Evolutionary conservation across 2,329 filamentous ascomycete genomes (phyloP), one percentile per base, ranked within the genome.

Genomic region (Seiridium unicorne): DNA sequence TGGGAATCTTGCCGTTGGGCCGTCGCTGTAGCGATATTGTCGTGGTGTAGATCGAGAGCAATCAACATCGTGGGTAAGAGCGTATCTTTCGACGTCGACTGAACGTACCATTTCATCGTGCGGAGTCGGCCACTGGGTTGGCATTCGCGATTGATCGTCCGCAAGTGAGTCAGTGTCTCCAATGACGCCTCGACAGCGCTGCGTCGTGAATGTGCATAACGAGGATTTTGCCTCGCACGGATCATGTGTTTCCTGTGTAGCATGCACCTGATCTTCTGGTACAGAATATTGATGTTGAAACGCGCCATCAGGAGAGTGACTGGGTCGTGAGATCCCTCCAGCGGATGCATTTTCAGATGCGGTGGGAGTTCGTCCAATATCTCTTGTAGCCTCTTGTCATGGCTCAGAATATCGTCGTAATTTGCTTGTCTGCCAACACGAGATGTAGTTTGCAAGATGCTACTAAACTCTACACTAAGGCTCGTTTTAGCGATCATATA

Each of bases 111-210:
- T 67, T 88, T 88, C 69, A 93, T 86, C 34, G 86, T 86, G 36
- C 88, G 83, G 58, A 97, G 75, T 34, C 90, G 84, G 31, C 92
- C 91, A 49, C 84, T 85, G 1, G 87, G 84, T 65, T 90, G 86
- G 3, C 89, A 89, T 72, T 97, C 93, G 35, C 84, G 79, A 69
- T 94, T 84, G 11, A 97, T 80, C 13, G 89, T 90, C 40, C 85
- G 83, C 69, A 98, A 87, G 66, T 94, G 91, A 32, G 84, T 82
- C 46, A 99, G 81, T 53, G 96, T 87, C 65, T 90, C 88, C 81
- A 97, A 82, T 0, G 93, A 92, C 1, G 93, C 91, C 68, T 97
- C 92, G 46, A 98, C 89, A 64, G 92, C 95, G 31, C 88, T 89
- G 46, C 89, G 87, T 36, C 94, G 86, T 3, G 93, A 97, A 70